Conservation (phyloP, 306 rosid species). For the Fragaria vesca region DNA sequence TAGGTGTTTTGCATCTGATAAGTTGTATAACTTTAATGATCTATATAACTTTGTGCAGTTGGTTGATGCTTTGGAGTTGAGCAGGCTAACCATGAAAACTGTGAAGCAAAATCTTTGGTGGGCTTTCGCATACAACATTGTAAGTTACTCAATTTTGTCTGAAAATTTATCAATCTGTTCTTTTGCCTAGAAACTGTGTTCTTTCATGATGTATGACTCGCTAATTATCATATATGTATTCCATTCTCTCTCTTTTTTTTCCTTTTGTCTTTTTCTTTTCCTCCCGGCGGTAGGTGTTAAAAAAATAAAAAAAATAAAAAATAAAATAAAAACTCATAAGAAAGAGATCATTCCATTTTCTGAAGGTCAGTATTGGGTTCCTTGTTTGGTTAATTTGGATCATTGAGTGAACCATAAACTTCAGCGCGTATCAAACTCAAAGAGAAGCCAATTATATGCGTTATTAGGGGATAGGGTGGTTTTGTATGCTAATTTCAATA, state of each 20-base stretch:
- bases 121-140: conserved; percentile 93
- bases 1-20: not conserved
- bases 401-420: not conserved
- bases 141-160: conserved; percentile 34
- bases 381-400: not conserved
- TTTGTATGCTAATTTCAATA: not conserved
- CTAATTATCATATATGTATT: not conserved
- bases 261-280: not conserved
- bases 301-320: not conserved
- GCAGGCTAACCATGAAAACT: conserved; percentile 89
- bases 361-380: not conserved
- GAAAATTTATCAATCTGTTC: not conserved
- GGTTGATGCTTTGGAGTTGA: conserved; percentile 94
- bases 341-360: not conserved
- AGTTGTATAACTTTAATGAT: conserved; percentile 17
- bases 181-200: not conserved
- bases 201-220: not conserved
- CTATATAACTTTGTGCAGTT: conserved; percentile 52
- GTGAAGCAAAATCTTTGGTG: conserved; percentile 97
- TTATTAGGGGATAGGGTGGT: not conserved
- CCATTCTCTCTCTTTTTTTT: not conserved
- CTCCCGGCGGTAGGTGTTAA: not conserved
- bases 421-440: not conserved
- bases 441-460: not conserved
- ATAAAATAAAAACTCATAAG: not conserved